Conservation (phyloP, 1,284 basidiomycete species). For the Puccinia triticina region DNA sequence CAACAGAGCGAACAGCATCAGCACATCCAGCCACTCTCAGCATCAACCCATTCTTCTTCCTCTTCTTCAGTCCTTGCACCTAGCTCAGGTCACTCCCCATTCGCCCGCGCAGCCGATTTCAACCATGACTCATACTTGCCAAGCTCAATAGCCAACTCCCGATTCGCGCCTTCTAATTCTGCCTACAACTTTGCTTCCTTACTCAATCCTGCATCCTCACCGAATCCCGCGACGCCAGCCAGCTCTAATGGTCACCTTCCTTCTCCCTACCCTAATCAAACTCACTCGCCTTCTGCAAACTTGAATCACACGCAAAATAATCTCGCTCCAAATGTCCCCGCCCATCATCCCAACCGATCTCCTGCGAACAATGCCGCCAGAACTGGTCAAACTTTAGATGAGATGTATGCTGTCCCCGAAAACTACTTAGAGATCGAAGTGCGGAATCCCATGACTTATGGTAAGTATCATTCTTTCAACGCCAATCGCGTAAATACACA, state of each 20-base stretch:
- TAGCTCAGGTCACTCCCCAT: constrained; percentile 47
- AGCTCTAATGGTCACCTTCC: not conserved
- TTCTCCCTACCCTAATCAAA: not conserved
- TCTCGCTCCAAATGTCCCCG: not conserved
- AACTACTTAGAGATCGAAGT: constrained; percentile 99
- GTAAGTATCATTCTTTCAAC: too few relatives aligned
- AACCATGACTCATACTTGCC: constrained; percentile 51
- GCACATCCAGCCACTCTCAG: constrained; percentile 13
- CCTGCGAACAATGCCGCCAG: not conserved
- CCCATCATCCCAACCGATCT: constrained; percentile 7
- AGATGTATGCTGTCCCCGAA: constrained; percentile 93
- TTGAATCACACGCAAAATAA: not conserved
- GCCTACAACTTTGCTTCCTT: constrained; percentile 39
- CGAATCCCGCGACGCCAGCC: too few relatives aligned
- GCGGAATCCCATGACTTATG: constrained; percentile 92
- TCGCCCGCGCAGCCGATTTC: constrained; percentile 49
- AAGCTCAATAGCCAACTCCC: constrained; percentile 41
- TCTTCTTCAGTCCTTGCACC: constrained; percentile 32
- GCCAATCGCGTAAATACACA: too few relatives aligned
- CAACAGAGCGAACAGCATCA: not conserved
- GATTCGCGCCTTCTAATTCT: constrained; percentile 40
- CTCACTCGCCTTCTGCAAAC: not conserved
- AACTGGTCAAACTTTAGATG: constrained; percentile 67
- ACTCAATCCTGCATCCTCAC: not conserved
- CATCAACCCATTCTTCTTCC: not conserved